Evolutionary conservation across 1,139 yeast species (phyloP).

Genomic region (Kodamaea sp.): DNA sequence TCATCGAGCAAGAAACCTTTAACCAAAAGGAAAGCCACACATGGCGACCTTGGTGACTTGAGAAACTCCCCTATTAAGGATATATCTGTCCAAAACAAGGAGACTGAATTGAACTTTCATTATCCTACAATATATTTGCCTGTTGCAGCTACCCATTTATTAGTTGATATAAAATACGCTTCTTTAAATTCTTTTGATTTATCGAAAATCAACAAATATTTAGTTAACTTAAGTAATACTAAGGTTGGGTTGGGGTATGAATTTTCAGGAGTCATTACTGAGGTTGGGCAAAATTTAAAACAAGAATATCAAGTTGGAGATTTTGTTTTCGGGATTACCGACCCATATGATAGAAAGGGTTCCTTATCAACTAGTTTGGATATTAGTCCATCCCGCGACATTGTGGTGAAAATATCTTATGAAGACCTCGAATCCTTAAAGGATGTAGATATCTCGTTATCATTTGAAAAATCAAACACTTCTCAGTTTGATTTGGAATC

Average conservation of each 20-base stretch:
- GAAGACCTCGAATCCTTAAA: slow-evolving; percentile 20
- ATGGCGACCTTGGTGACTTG: slow-evolving; percentile 26
- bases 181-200: slow-evolving; percentile 40
- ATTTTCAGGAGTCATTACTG: slow-evolving; percentile 34
- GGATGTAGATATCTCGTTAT: slow-evolving; percentile 11
- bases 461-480: slow-evolving; percentile 4
- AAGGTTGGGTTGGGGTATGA: slow-evolving; percentile 45
- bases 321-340: slow-evolving; percentile 35
- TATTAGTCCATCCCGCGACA: slow-evolving; percentile 33
- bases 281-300: slow-evolving; percentile 29
- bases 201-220: slow-evolving; percentile 35
- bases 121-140: slow-evolving; percentile 39
- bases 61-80: slow-evolving; percentile 38
- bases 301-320: slow-evolving; percentile 30
- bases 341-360: slow-evolving; percentile 36
- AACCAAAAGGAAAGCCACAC: slow-evolving; percentile 2
- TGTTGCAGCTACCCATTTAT: slow-evolving; percentile 27
- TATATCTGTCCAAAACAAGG: slow-evolving; percentile 39
- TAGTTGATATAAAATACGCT: slow-evolving; percentile 39
- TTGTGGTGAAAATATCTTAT: slow-evolving; percentile 28
- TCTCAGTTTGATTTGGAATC: slow-evolving; percentile 5
- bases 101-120: slow-evolving; percentile 42
- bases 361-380: slow-evolving; percentile 35
- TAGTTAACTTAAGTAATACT: slow-evolving; percentile 35
- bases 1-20: slow-evolving; percentile 3